phyloP scores from a whole-genome alignment of 1,284 basidiomycete genomes.

The Golubevia sp. region DNA sequence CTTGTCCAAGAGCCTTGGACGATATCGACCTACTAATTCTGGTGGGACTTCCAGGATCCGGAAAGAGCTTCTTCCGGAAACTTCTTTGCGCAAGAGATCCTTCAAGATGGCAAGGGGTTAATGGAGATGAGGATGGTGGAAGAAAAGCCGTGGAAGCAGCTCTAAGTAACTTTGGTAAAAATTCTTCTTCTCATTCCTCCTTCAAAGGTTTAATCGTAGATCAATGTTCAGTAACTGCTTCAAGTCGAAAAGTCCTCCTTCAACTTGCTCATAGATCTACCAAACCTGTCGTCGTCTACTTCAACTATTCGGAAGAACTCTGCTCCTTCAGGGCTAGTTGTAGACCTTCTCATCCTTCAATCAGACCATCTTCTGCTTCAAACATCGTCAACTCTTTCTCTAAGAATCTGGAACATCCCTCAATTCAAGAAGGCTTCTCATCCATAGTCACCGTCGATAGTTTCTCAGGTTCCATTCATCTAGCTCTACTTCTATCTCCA shows the following conservation, averaged over 20 bases:
- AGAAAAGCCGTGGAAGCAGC: constrained; percentile 67
- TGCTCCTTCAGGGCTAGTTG: constrained; percentile 68
- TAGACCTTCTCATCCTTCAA: constrained; percentile 68
- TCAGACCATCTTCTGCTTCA: constrained; percentile 68
- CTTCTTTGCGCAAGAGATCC: constrained; percentile 65
- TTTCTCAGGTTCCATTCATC: constrained; percentile 66
- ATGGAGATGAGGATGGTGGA: constrained; percentile 69
- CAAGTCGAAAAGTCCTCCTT: constrained; percentile 67
- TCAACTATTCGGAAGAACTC: constrained; percentile 67
- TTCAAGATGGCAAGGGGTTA: constrained; percentile 63
- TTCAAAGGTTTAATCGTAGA: constrained; percentile 66
- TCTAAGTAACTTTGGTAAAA: constrained; percentile 64
- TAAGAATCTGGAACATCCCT: constrained; percentile 64
- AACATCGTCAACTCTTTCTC: constrained; percentile 66
- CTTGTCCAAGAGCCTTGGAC: constrained; percentile 23
- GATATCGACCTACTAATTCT: constrained; percentile 66
- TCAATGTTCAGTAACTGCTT: constrained; percentile 67
- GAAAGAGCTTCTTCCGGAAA: constrained; percentile 69
- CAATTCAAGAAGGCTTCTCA: constrained; percentile 67
- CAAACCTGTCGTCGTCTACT: constrained; percentile 67
- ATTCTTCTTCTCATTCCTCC: constrained; percentile 3
- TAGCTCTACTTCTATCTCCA: constrained; percentile 65
- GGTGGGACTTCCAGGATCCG: constrained; percentile 70
- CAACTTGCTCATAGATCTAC: constrained; percentile 65
- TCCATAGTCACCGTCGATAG: constrained; percentile 66